A percentile compares a stretch with the other conserved stretches of the same genome.
phyloP scores from a whole-genome alignment of 1,284 basidiomycete genomes.

The Heterobasidion annosum region DNA sequence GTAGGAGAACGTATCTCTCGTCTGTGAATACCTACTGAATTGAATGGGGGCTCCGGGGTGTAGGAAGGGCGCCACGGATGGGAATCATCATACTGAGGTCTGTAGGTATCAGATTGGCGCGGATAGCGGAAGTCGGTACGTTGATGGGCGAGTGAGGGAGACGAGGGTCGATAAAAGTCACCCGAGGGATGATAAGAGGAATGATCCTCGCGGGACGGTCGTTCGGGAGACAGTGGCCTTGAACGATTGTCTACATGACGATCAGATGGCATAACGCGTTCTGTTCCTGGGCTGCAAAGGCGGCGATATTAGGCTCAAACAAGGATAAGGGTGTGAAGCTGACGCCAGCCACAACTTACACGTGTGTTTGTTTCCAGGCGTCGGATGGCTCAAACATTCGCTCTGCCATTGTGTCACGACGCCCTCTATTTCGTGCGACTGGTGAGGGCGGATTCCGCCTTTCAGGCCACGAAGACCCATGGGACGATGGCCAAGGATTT shows the following conservation, averaged over 20 bases:
- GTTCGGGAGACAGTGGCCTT: conserved; percentile 1
- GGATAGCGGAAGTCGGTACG: conserved; percentile 14
- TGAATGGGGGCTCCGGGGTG: not conserved
- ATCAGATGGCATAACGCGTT: conserved; percentile 7
- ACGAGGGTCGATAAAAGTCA: conserved; percentile 16
- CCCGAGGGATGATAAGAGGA: conserved; percentile 7
- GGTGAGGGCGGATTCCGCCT: conserved; percentile 22
- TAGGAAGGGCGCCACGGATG: conserved; percentile 9
- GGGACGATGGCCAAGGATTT: conserved; percentile 22
- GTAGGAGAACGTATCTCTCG: not conserved
- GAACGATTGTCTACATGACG: conserved; percentile 6
- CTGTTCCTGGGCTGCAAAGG: conserved; percentile 3
- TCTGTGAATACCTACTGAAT: not conserved
- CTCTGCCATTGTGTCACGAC: conserved; percentile 36
- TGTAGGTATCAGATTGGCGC: conserved; percentile 17
- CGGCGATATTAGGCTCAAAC: not conserved
- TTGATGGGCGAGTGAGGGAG: conserved; percentile 7
- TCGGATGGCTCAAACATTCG: conserved; percentile 66
- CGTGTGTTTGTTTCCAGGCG: conserved; percentile 55
- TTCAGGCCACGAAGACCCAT: conserved; percentile 19
- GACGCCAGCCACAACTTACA: conserved; percentile 2
- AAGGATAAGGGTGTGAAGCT: not conserved
- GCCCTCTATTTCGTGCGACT: conserved; percentile 17
- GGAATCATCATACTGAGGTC: conserved; percentile 15
- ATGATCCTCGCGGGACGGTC: conserved; percentile 2